Percentiles rank a stretch among this genome's conserved stretches.
These are phyloP conservation scores for Trichoderma sp. DNA, from an alignment of 2,329 filamentous ascomycete genomes.

Conservation along the genomic window DNA sequence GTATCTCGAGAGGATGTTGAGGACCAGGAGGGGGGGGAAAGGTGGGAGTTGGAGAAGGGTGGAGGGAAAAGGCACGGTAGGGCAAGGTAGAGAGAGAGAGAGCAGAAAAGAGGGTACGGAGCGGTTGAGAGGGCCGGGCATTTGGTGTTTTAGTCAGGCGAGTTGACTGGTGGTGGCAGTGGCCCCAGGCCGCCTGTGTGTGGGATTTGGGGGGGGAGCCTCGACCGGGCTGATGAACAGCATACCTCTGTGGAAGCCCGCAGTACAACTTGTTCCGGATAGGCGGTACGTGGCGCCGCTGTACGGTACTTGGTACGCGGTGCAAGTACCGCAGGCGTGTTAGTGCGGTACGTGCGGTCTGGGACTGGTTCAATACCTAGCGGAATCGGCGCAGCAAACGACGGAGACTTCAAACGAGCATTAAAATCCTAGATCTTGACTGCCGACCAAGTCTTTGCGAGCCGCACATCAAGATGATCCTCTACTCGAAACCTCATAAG, in stretches of 20 bases:
- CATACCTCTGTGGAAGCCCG: neutral
- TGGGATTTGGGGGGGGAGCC: constrained; percentile 25
- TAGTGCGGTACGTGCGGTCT: too few species aligned
- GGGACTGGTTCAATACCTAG: too few species aligned
- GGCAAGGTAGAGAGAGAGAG: constrained; percentile 27
- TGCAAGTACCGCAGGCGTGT: too few species aligned
- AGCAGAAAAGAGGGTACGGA: constrained; percentile 11
- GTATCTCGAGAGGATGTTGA: constrained; percentile 24
- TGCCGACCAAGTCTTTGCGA: too few species aligned
- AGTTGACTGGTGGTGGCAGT: constrained; percentile 3
- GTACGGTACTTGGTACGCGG: too few species aligned
- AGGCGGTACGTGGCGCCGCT: neutral
- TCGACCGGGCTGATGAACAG: constrained; percentile 15
- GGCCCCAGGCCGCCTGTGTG: neutral
- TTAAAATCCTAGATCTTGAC: too few species aligned
- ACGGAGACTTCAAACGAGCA: too few species aligned
- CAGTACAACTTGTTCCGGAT: constrained; percentile 6
- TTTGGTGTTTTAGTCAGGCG: constrained; percentile 32
- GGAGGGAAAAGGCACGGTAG: constrained; percentile 30
- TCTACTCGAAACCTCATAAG: too few species aligned
- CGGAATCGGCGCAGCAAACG: too few species aligned
- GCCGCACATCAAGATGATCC: too few species aligned
- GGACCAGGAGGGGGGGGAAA: constrained; percentile 29
- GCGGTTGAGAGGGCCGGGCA: constrained; percentile 35
- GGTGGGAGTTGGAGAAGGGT: constrained; percentile 30